A percentile compares a stretch with the other conserved stretches of the same genome.
Evolutionary conservation across 371 early-diverging fungal genomes (phyloP).

Genomic region (Basidiobolus meristosporus): DNA sequence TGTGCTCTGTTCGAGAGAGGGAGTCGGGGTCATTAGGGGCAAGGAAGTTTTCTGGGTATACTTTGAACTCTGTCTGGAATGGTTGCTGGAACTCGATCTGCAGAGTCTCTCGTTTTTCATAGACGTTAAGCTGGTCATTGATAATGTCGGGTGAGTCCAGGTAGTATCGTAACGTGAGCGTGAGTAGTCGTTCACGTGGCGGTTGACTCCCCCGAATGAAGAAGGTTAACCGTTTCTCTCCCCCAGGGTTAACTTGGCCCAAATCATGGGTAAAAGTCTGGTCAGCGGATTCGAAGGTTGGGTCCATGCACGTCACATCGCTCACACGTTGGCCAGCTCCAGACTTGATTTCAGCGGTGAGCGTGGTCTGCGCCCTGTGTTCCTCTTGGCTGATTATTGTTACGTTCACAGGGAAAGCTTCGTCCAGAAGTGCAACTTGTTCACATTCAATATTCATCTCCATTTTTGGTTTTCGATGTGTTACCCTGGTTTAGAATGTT

Average conservation of each 20-base stretch:
- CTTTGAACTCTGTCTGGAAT: no score
- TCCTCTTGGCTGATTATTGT: conserved; percentile 35
- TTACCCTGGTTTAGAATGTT: conserved; percentile 17
- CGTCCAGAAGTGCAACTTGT: conserved; percentile 48
- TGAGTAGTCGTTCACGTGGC: no score
- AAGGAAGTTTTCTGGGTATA: no score
- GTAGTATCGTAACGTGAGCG: no score
- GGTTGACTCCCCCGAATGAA: no score
- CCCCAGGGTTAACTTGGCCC: conserved; percentile 10
- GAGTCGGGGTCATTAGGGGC: no score
- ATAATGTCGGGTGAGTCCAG: no score
- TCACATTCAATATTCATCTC: conserved; percentile 22
- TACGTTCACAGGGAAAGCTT: conserved; percentile 33
- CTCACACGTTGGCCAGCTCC: conserved; percentile 14
- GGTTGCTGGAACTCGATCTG: no score
- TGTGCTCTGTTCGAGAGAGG: no score
- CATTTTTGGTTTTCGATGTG: conserved; percentile 42
- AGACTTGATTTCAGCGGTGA: conserved; percentile 24
- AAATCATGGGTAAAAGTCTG: conserved; percentile 1
- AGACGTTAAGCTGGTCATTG: no score
- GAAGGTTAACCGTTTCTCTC: no score
- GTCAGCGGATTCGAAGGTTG: conserved; percentile 4
- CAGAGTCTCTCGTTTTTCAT: no score
- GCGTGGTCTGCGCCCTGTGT: conserved; percentile 18
- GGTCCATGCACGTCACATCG: conserved; percentile 9